These are phyloP conservation scores for Chloranthus sessilifolius DNA, from an alignment of 164 flowering plant species.

Conservation along the genomic window DNA sequence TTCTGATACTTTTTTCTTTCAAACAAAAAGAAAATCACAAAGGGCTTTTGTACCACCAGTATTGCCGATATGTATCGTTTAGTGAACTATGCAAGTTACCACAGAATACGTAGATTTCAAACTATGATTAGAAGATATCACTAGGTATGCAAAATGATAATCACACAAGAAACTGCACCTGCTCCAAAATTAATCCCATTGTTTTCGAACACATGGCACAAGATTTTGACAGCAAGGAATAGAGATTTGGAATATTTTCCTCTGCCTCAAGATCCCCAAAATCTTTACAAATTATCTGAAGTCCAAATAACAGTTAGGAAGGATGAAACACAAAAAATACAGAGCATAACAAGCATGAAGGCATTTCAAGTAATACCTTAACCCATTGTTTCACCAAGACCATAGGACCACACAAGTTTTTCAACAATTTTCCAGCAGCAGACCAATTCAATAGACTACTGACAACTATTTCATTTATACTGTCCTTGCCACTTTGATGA, in stretches of 20 bases:
- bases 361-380: constrained; percentile 47
- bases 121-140: no score
- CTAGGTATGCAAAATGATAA: neutral
- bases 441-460: constrained; percentile 59
- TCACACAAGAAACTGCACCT: constrained; percentile 40
- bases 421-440: constrained; percentile 32
- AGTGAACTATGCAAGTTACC: no score
- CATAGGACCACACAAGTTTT: constrained; percentile 41
- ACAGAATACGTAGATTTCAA: no score
- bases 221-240: constrained; percentile 31
- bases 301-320: constrained; percentile 16
- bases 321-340: constrained; percentile 5
- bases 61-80: no score
- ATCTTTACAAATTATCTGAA: constrained; percentile 51
- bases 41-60: no score
- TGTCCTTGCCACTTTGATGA: constrained; percentile 36
- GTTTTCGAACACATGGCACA: constrained; percentile 30
- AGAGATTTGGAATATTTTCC: constrained; percentile 30
- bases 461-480: constrained; percentile 26
- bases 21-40: no score
- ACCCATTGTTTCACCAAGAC: constrained; percentile 77
- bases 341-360: neutral
- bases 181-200: constrained; percentile 52
- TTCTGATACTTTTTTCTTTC: no score
- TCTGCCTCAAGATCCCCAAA: constrained; percentile 22